Evolutionary conservation across 768 basidiomycete species (phyloP).

Genomic region (Tephrocybe sp.): DNA sequence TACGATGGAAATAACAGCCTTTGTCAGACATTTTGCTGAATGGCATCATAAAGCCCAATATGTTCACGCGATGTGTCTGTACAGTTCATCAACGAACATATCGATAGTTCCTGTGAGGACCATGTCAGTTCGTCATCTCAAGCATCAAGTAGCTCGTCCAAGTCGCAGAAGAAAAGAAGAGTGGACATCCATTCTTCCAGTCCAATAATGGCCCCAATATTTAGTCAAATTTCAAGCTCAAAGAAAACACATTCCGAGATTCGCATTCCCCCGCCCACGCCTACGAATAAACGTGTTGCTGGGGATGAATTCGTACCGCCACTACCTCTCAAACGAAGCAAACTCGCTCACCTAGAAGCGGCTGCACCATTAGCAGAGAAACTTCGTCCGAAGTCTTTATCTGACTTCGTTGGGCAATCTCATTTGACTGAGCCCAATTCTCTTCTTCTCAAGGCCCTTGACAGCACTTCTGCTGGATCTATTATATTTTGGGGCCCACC

Average conservation of each 20-base stretch:
- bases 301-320: conserved; percentile 13
- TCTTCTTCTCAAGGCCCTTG: conserved; percentile 50
- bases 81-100: conserved; percentile 45
- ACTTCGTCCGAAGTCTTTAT: conserved; percentile 60
- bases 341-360: conserved; percentile 11
- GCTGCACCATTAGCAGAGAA: conserved; percentile 68
- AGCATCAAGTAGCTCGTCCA: conserved; percentile 9
- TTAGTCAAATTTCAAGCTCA: conserved; percentile 21
- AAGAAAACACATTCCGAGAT: conserved; percentile 15
- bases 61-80: conserved; percentile 41
- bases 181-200: conserved; percentile 15
- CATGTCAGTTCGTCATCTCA: conserved; percentile 13
- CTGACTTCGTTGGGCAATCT: conserved; percentile 71
- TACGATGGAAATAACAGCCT: neutral
- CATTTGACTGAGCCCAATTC: conserved; percentile 59
- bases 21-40: neutral
- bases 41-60: conserved; percentile 36
- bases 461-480: conserved; percentile 52
- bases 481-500: conserved; percentile 77
- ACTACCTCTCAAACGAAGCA: conserved; percentile 18
- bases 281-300: conserved; percentile 16
- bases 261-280: neutral
- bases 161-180: conserved; percentile 12
- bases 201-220: conserved; percentile 42
- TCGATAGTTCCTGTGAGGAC: conserved; percentile 44